Evolutionary conservation across 2,329 filamentous ascomycete genomes (phyloP).

Genomic region (Aspergillus ruber): DNA sequence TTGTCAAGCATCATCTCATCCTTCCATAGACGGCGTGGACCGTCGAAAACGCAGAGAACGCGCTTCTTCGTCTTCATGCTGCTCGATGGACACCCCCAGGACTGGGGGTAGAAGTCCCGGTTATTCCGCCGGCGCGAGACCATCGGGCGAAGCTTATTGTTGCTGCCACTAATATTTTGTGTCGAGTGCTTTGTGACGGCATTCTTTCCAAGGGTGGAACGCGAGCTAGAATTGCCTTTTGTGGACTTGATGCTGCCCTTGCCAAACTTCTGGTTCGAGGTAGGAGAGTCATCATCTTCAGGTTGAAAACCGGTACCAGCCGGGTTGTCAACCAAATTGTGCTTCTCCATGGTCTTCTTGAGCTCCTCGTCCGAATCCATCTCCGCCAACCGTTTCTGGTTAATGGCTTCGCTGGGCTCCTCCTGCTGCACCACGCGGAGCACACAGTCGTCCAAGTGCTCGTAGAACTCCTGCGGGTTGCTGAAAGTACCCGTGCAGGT

Average conservation of each 20-base stretch:
- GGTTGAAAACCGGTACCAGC: slow-evolving; percentile 47
- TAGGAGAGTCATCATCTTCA: slow-evolving; percentile 44
- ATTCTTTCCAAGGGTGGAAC: slow-evolving; percentile 45
- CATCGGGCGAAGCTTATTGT: slow-evolving; percentile 59
- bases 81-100: slow-evolving; percentile 85
- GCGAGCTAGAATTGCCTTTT: slow-evolving; percentile 49
- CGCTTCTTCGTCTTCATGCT: slow-evolving; percentile 99
- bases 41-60: slow-evolving; percentile 87
- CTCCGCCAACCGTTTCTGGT: slow-evolving; percentile 49
- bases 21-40: slow-evolving; percentile 80
- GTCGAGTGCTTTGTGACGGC: slow-evolving; percentile 36
- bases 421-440: slow-evolving; percentile 57
- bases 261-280: slow-evolving; percentile 38
- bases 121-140: slow-evolving; percentile 69
- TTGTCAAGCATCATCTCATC: slow-evolving; percentile 98
- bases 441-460: slow-evolving; percentile 75
- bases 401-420: slow-evolving; percentile 53
- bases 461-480: slow-evolving; percentile 93
- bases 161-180: slow-evolving; percentile 53
- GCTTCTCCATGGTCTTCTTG: slow-evolving; percentile 52
- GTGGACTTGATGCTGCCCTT: slow-evolving; percentile 42
- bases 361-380: slow-evolving; percentile 56
- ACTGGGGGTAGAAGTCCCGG: slow-evolving; percentile 85
- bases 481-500: slow-evolving; percentile 81
- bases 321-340: slow-evolving; percentile 44